A percentile compares a stretch with the other conserved stretches of the same genome.
Conservation (phyloP, 805 yeast species). For the Yamadazyma olivae region DNA sequence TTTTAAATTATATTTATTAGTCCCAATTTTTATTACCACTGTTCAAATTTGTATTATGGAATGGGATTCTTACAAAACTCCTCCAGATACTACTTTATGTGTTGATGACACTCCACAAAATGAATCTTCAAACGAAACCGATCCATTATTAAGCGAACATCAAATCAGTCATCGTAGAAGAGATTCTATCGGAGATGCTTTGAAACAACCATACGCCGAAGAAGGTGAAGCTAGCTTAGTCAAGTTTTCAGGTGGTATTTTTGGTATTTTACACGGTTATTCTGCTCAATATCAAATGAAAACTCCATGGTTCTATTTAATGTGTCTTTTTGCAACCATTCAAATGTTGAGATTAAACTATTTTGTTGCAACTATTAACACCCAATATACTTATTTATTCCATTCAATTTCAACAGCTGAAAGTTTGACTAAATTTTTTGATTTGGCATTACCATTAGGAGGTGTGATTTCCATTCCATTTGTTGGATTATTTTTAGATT, state of each 20-base stretch:
- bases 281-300: constrained; percentile 47
- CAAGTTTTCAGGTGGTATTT: constrained; percentile 42
- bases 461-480: constrained; percentile 55
- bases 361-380: constrained; percentile 55
- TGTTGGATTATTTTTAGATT: constrained; percentile 50
- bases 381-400: constrained; percentile 51
- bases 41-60: constrained; percentile 50
- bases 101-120: constrained; percentile 17
- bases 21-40: constrained; percentile 47
- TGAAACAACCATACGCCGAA: constrained; percentile 50
- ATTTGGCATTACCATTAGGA: constrained; percentile 54
- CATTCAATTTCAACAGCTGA: constrained; percentile 36
- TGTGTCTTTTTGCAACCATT: constrained; percentile 49
- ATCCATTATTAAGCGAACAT: constrained; percentile 17
- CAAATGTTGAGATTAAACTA: constrained; percentile 58
- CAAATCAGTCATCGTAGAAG: constrained; percentile 28
- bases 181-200: constrained; percentile 56
- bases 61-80: constrained; percentile 45
- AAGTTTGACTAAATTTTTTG: constrained; percentile 45
- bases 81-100: constrained; percentile 25
- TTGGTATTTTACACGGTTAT: constrained; percentile 54
- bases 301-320: constrained; percentile 51
- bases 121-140: constrained; percentile 15
- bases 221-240: constrained; percentile 43
- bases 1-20: constrained; percentile 45